A percentile compares a stretch with the other conserved stretches of the same genome.
These are phyloP conservation scores for Clarireedia hainanense DNA, from an alignment of 2,329 filamentous ascomycete genomes.

Conservation along the genomic window DNA sequence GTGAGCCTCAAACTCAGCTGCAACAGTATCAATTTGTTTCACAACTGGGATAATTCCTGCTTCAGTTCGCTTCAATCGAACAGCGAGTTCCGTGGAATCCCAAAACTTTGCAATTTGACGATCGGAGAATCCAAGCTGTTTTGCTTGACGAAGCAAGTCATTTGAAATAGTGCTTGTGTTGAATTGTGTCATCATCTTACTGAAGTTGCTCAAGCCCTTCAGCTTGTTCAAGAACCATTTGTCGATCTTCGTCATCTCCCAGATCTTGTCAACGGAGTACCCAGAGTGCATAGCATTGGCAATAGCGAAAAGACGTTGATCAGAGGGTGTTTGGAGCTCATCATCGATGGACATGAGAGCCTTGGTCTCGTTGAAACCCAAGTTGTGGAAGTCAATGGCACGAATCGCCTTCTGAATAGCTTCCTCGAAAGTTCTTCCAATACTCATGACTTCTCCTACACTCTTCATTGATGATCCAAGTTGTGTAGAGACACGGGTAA, in stretches of 20 bases:
- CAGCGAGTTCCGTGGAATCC: constrained; percentile 79
- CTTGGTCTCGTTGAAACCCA: constrained; percentile 86
- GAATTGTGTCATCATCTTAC: constrained; percentile 73
- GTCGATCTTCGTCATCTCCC: constrained; percentile 96
- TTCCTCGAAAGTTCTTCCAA: constrained; percentile 96
- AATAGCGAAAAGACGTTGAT: constrained; percentile 94
- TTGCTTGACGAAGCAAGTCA: constrained; percentile 81
- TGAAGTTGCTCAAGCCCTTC: constrained; percentile 92
- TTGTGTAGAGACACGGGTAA: constrained; percentile 95
- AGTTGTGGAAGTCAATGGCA: constrained; percentile 88
- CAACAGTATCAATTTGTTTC: constrained; percentile 96
- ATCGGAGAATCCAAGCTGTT: constrained; percentile 97
- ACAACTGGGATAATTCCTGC: constrained; percentile 93
- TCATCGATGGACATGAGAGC: constrained; percentile 91
- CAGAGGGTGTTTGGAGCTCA: constrained; percentile 84
- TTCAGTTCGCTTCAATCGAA: constrained; percentile 73
- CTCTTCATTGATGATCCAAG: constrained; percentile 99
- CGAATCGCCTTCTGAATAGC: constrained; percentile 99
- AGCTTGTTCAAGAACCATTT: constrained; percentile 99
- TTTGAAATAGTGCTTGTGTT: constrained; percentile 70
- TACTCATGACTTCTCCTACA: constrained; percentile 98
- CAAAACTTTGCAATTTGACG: constrained; percentile 86
- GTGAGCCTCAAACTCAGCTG: constrained; percentile 89
- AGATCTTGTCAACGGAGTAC: constrained; percentile 85
- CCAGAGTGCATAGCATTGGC: constrained; percentile 97